Conservation (phyloP, 1,284 basidiomycete genomes). For the Megacollybia platyphylla region DNA sequence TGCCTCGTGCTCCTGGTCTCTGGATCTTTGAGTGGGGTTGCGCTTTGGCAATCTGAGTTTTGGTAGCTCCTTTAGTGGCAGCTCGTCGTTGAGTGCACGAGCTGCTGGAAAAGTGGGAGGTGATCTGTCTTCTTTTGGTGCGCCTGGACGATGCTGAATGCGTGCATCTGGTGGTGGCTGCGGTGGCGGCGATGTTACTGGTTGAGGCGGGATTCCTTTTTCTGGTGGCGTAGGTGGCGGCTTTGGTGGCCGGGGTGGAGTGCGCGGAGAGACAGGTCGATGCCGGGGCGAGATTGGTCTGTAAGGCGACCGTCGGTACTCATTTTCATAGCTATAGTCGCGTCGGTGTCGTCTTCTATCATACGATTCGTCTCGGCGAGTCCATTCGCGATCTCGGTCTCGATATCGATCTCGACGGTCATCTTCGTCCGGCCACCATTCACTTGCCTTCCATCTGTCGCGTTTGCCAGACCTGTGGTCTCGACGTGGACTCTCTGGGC, state of each 20-base stretch:
- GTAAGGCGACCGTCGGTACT: conserved; percentile 2
- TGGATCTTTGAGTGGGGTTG: conserved; percentile 33
- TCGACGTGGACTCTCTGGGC: conserved; percentile 10
- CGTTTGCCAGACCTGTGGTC: conserved; percentile 13
- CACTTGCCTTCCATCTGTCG: conserved; percentile 12
- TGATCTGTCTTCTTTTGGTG: background rate
- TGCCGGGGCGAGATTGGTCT: conserved; percentile 10
- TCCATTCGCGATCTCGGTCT: conserved; percentile 12
- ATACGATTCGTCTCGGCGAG: conserved; percentile 6
- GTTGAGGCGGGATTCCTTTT: conserved; percentile 8
- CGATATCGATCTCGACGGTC: conserved; percentile 7
- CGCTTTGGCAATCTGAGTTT: conserved; percentile 15
- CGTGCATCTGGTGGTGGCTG: conserved; percentile 28
- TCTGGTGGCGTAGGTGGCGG: conserved; percentile 8
- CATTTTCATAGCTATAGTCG: conserved; percentile 7
- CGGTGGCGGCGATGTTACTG: conserved; percentile 14
- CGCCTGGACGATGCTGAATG: conserved; percentile 12
- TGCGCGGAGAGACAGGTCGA: conserved; percentile 4
- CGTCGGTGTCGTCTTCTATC: background rate
- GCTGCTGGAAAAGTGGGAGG: background rate
- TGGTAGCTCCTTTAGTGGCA: conserved; percentile 10
- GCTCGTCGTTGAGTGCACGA: background rate
- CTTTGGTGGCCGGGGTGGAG: conserved; percentile 5
- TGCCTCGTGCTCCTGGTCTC: conserved; percentile 51
- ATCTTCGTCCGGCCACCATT: conserved; percentile 12